Conservation (phyloP, 2,329 filamentous ascomycete species). For the Aspergillus latus region DNA sequence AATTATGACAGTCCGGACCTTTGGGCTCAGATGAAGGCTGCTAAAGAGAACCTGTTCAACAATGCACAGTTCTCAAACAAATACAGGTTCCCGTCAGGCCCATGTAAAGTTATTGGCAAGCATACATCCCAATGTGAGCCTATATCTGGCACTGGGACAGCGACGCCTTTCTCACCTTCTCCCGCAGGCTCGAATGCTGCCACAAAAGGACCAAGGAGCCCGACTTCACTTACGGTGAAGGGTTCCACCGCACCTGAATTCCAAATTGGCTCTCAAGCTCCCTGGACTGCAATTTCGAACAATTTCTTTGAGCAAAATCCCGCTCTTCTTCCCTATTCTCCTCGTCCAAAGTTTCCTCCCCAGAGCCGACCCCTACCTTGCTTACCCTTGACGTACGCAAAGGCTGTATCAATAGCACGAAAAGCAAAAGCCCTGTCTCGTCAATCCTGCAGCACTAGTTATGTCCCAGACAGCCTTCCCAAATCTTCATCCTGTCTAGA, state of each 20-base stretch:
- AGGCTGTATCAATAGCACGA: background rate
- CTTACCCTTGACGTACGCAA: background rate
- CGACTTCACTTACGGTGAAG: background rate
- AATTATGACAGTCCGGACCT: slow-evolving; percentile 8
- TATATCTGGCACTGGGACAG: background rate
- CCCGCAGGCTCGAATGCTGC: no score
- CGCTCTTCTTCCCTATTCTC: background rate
- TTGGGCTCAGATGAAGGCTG: slow-evolving; percentile 7
- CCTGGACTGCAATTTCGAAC: background rate
- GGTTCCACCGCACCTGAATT: background rate
- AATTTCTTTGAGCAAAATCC: background rate
- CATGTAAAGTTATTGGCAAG: background rate
- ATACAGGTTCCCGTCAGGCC: background rate
- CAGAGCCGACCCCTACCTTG: background rate
- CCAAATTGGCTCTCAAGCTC: background rate
- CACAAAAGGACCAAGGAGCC: no score
- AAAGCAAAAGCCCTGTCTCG: background rate
- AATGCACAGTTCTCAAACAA: background rate
- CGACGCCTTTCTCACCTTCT: background rate
- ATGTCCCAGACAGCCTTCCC: no score
- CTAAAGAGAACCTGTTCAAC: background rate
- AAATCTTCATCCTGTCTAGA: background rate
- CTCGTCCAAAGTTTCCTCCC: background rate
- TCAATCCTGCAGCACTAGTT: no score
- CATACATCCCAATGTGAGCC: background rate